These are phyloP conservation scores for Gigaspora rosea DNA, from an alignment of 192 early-diverging fungal species.

Conservation along the genomic window DNA sequence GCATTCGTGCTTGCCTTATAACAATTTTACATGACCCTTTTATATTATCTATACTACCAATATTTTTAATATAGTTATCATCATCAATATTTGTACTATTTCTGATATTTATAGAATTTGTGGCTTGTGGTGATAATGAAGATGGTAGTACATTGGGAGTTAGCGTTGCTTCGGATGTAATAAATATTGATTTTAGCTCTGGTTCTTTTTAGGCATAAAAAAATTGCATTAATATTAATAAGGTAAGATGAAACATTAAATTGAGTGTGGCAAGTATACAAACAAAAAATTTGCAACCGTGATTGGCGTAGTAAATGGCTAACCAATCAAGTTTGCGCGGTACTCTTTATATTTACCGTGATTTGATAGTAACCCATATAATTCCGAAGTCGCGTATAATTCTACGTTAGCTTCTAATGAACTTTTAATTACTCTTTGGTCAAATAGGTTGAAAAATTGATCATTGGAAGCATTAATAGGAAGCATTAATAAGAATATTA, in stretches of 20 bases:
- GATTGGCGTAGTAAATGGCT: too few relatives aligned
- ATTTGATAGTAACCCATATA: slow-evolving; percentile 28
- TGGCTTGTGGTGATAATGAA: not conserved
- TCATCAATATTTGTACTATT: slow-evolving; percentile 24
- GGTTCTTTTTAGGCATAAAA: slow-evolving; percentile 33
- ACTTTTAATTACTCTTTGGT: slow-evolving; percentile 44
- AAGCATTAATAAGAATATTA: not conserved
- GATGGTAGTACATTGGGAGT: not conserved
- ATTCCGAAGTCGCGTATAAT: slow-evolving; percentile 32
- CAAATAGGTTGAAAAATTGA: too few relatives aligned
- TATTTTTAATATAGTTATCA: slow-evolving; percentile 22
- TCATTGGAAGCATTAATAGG: not conserved
- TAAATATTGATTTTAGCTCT: slow-evolving; percentile 52
- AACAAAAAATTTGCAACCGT: too few relatives aligned
- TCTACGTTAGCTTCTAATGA: slow-evolving; percentile 56
- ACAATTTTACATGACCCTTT: slow-evolving; percentile 47
- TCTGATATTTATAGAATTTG: not conserved
- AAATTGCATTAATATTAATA: slow-evolving; percentile 6
- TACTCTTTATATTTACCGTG: not conserved
- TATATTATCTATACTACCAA: slow-evolving; percentile 25
- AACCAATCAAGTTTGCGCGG: too few relatives aligned
- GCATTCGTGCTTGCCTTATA: slow-evolving; percentile 48
- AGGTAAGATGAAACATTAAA: not conserved
- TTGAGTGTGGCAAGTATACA: not conserved
- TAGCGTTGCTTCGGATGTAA: slow-evolving; percentile 49